A percentile compares a stretch with the other conserved stretches of the same genome.
phyloP scores from a whole-genome alignment of 2,329 filamentous ascomycete genomes.

The Fusarium sororula region DNA sequence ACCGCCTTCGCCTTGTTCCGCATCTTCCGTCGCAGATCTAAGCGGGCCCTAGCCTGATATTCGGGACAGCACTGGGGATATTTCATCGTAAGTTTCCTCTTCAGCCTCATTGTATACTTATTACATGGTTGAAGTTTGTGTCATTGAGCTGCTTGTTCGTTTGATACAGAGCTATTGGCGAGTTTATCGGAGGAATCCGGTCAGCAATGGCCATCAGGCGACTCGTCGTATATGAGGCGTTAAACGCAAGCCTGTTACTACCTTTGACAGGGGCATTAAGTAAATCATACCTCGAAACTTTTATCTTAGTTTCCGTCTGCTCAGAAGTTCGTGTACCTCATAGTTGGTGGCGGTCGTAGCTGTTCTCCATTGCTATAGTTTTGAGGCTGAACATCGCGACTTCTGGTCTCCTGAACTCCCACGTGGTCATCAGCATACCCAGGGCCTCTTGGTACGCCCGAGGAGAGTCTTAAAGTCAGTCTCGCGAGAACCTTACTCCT shows the following conservation, averaged over 20 bases:
- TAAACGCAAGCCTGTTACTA: not conserved
- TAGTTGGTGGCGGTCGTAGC: not conserved
- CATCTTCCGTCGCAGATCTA: conserved; percentile 31
- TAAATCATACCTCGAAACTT: not conserved
- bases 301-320: not conserved
- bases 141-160: conserved; percentile 4
- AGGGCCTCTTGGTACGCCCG: not conserved
- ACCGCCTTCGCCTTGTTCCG: conserved; percentile 31
- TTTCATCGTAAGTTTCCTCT: conserved; percentile 38
- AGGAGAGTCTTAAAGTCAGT: not conserved
- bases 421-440: not conserved
- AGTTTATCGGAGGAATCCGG: conserved; percentile 16
- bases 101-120: conserved; percentile 16
- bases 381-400: not conserved
- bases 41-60: conserved; percentile 28
- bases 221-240: not conserved
- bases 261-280: not conserved
- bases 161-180: conserved; percentile 17
- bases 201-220: not conserved
- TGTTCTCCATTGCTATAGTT: not conserved
- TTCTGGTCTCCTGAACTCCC: not conserved
- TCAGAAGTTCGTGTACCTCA: not conserved
- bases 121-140: not conserved
- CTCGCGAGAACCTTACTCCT: not conserved
- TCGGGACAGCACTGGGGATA: conserved; percentile 20